Evolutionary conservation across 2,329 filamentous ascomycete genomes (phyloP).

Genomic region (Hypoxylon sp.): DNA sequence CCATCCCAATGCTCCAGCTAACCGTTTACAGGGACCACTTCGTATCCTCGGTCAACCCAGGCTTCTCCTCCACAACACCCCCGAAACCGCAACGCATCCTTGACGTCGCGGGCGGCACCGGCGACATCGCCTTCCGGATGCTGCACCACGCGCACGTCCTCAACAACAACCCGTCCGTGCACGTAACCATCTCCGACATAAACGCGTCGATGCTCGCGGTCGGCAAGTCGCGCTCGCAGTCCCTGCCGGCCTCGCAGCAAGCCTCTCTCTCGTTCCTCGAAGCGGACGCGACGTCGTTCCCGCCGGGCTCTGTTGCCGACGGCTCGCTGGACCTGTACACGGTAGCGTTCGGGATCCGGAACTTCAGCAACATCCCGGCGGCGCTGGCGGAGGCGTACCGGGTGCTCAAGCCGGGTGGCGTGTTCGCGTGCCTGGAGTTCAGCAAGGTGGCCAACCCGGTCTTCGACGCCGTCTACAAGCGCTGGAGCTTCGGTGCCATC

Average conservation of each 20-base stretch:
- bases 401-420: constrained; percentile 92
- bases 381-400: constrained; percentile 88
- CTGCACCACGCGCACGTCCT: constrained; percentile 87
- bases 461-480: constrained; percentile 90
- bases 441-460: constrained; percentile 78
- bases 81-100: constrained; percentile 79
- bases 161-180: constrained; percentile 83
- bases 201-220: constrained; percentile 95
- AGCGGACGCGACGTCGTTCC: constrained; percentile 87
- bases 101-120: constrained; percentile 96
- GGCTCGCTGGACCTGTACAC: constrained; percentile 94
- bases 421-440: constrained; percentile 98
- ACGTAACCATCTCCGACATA: constrained; percentile 94
- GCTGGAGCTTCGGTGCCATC: constrained; percentile 95
- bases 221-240: constrained; percentile 81
- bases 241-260: constrained; percentile 69
- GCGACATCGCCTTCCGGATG: constrained; percentile 97
- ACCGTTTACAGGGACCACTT: constrained; percentile 79
- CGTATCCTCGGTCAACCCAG: constrained; percentile 90
- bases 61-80: constrained; percentile 65
- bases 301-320: constrained; percentile 70
- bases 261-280: constrained; percentile 81
- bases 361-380: constrained; percentile 92
- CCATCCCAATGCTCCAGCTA: constrained; percentile 9
- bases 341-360: constrained; percentile 96